Evolutionary conservation across 441 rosid species (phyloP).

Genomic region (Erodium texanum): DNA sequence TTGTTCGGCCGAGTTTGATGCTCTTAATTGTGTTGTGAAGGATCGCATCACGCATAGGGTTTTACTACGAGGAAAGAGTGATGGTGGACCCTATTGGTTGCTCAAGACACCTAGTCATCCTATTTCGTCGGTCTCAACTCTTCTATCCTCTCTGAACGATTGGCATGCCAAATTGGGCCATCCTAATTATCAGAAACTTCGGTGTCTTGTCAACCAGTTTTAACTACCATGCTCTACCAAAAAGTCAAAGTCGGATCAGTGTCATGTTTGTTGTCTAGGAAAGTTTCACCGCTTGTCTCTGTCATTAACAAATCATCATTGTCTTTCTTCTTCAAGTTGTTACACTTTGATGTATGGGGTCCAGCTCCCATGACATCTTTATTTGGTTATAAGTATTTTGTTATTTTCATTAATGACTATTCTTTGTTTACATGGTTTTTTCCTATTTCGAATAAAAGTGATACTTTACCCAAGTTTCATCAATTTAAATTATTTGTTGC

Average conservation of each 20-base stretch:
- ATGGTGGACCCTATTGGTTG: too few species aligned
- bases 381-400: not conserved
- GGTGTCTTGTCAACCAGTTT: not conserved
- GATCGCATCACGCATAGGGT: too few species aligned
- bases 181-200: slow-evolving; percentile 10
- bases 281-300: slow-evolving; percentile 1
- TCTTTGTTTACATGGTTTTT: slow-evolving; percentile 8
- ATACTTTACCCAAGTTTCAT: too few species aligned
- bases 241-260: too few species aligned
- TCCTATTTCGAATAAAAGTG: slow-evolving; percentile 3
- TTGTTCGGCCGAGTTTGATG: too few species aligned
- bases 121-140: too few species aligned
- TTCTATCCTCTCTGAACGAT: not conserved
- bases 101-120: too few species aligned
- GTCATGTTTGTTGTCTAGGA: too few species aligned
- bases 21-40: too few species aligned
- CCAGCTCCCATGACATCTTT: not conserved
- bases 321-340: too few species aligned
- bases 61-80: too few species aligned
- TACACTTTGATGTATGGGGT: not conserved
- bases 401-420: slow-evolving; percentile 8
- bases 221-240: not conserved
- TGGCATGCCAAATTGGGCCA: slow-evolving; percentile 19
- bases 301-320: not conserved
- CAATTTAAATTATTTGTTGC: slow-evolving; percentile 7